Conservation (phyloP, 1,284 basidiomycete species). For the Boletus calvinii region DNA sequence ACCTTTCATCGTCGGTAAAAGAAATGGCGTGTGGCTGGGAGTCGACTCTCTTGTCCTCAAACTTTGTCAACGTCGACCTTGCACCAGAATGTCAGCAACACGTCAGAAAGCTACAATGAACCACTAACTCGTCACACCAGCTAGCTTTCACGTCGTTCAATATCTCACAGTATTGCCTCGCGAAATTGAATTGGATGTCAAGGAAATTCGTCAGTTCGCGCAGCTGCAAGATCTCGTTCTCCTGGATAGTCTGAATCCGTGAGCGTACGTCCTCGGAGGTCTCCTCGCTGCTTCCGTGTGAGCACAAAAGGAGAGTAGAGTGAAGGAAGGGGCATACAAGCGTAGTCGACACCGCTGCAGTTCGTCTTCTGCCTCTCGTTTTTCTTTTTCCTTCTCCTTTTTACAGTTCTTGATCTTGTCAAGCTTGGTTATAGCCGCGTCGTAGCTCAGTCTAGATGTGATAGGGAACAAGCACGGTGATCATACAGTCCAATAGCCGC, state of each 20-base stretch:
- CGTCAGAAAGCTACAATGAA: not conserved
- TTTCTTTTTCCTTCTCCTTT: conserved; percentile 72
- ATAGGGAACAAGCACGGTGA: not conserved
- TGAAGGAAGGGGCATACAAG: conserved; percentile 54
- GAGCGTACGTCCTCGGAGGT: conserved; percentile 74
- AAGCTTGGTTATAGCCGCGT: conserved; percentile 65
- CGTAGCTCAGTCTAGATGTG: conserved; percentile 62
- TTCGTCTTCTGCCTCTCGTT: conserved; percentile 73
- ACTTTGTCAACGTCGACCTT: conserved; percentile 24
- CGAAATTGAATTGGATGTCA: conserved; percentile 71
- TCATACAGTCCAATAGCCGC: not conserved
- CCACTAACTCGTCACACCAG: conserved; percentile 63
- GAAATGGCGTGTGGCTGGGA: conserved; percentile 12
- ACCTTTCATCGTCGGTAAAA: conserved; percentile 16
- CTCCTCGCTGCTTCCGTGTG: conserved; percentile 60
- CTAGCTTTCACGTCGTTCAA: conserved; percentile 63
- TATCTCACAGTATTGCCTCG: conserved; percentile 67
- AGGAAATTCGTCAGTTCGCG: conserved; percentile 68
- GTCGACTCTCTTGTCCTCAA: conserved; percentile 15
- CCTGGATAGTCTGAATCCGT: conserved; percentile 74
- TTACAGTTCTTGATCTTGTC: conserved; percentile 67
- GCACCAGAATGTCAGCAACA: conserved; percentile 9
- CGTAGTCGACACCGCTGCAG: conserved; percentile 63
- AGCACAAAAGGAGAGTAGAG: not conserved
- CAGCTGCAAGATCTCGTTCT: conserved; percentile 69